A percentile compares a stretch with the other conserved stretches of the same genome.
Evolutionary conservation across 352 stramenopile species (phyloP).

Genomic region (Elongisporangium prolatum): DNA sequence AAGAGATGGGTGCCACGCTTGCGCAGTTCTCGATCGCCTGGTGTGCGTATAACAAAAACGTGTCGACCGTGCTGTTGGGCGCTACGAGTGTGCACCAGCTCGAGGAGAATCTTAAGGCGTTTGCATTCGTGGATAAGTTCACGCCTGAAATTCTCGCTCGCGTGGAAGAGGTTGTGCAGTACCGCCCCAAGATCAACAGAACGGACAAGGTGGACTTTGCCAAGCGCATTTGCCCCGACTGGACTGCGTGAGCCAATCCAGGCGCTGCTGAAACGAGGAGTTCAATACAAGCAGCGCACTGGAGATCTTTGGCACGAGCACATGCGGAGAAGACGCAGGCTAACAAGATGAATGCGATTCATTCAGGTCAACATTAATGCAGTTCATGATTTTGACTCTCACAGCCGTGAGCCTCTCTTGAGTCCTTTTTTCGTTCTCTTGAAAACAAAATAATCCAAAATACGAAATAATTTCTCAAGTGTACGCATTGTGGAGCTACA

Average conservation of each 20-base stretch:
- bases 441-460: too few relatives aligned
- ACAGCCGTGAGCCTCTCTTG: too few relatives aligned
- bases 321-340: too few relatives aligned
- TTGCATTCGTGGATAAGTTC: constrained; percentile 63
- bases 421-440: too few relatives aligned
- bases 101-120: constrained; percentile 70
- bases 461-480: too few relatives aligned
- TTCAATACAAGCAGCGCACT: too few relatives aligned
- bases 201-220: neutral
- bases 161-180: constrained; percentile 66
- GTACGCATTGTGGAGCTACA: too few relatives aligned
- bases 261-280: too few relatives aligned
- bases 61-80: constrained; percentile 59
- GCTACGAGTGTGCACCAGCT: constrained; percentile 60
- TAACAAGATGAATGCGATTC: too few relatives aligned
- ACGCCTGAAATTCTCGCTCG: constrained; percentile 59
- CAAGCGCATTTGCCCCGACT: neutral
- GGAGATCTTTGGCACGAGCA: too few relatives aligned
- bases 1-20: constrained; percentile 55
- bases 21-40: constrained; percentile 61
- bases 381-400: too few relatives aligned
- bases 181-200: constrained; percentile 18
- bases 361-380: too few relatives aligned
- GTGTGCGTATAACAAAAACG: constrained; percentile 45
- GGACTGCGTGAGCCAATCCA: neutral